Base-by-base conservation (phyloP, 345 rosid genomes). In the Leavenworthia alabamica region DNA sequence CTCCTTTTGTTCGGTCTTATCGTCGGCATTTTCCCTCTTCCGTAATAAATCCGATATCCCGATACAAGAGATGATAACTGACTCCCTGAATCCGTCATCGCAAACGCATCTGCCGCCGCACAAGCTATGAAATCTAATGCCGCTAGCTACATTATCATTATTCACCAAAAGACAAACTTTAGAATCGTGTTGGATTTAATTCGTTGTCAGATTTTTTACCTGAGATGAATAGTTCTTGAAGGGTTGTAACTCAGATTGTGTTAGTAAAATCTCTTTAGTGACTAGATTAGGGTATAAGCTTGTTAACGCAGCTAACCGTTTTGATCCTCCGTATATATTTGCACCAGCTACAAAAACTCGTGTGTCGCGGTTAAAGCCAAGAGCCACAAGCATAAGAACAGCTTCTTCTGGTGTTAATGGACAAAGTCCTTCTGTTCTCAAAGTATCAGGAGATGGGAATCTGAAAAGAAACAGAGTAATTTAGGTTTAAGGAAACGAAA, bases 61-160 rank as follows among this genome's bases (percentile, higher is more conserved):
- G 99, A 86, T 4, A 94, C 90, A 66, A 88, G 64, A 40, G 99
- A 90, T n/a, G 97, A 90, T 27, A 93, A 67, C 67, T 79, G 99
- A 73, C 99, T 93, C 27, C 99, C 97, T 0, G 97, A 84, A 74
- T 90, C 99, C 1, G 99, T 87, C 99, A 93, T 89, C 27, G 97
- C 92, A 75, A 93, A 93, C 33, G 95, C 97, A 71, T 87, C 79
- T 0, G 97, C 72, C 31, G 92, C 88, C 1, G 88, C 79, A 80
- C 99, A 89, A 20, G 67, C 87, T 7, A 93, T 87, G 76, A 85
- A 93, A 82, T 93, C 99, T 51, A 67, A 32, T 3, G 97, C 73
- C 42, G 73, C 73, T 45, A 69, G 56, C 73, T 69, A 41, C 55
- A 58, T 7, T n/a, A n/a, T n/a, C n/a, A n/a, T n/a, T n/a, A 60